phyloP scores from a whole-genome alignment of 768 basidiomycete species.

The Mycena metata region DNA sequence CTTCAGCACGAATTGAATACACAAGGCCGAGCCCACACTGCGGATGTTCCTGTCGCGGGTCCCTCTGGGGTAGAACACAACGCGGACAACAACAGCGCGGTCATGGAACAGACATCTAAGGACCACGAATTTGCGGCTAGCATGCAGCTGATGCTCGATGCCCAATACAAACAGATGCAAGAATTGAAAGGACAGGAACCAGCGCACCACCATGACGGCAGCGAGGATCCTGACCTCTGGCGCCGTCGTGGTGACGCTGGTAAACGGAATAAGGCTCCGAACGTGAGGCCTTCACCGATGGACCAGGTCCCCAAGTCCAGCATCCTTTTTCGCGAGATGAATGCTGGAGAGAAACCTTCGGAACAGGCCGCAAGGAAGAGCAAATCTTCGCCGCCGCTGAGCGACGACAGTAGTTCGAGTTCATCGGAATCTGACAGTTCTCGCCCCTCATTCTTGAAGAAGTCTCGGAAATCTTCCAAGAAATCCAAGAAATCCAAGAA shows the following conservation, averaged over 20 bases:
- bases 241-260: neutral
- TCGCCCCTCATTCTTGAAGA: neutral
- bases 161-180: neutral
- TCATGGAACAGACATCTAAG: neutral
- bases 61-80: too few relatives aligned
- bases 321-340: neutral
- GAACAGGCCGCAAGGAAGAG: neutral
- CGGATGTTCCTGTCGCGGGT: too few relatives aligned
- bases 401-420: neutral
- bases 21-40: too few relatives aligned
- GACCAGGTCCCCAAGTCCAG: conserved; percentile 1
- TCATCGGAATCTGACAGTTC: neutral
- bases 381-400: neutral
- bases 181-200: too few relatives aligned
- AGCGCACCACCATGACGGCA: too few relatives aligned
- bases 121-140: neutral
- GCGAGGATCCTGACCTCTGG: neutral
- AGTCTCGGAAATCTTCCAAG: neutral
- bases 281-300: neutral
- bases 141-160: conserved; percentile 6
- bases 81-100: neutral
- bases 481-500: conserved; percentile 8
- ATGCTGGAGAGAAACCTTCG: neutral
- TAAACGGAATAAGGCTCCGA: neutral
- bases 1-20: neutral